These are phyloP conservation scores for Solanum aculeatissimum DNA, from an alignment of 305 asterid species.

Conservation along the genomic window DNA sequence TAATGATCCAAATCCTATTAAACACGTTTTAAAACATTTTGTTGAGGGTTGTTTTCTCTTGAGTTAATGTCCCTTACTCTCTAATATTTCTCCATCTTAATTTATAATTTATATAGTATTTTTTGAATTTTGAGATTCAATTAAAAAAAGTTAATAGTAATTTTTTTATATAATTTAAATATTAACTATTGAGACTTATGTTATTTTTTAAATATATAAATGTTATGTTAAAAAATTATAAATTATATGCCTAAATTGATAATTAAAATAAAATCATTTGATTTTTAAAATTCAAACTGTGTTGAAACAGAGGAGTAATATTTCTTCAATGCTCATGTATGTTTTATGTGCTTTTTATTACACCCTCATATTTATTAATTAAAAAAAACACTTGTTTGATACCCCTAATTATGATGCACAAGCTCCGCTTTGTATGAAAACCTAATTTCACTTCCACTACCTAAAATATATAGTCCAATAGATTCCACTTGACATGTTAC, in stretches of 20 bases:
- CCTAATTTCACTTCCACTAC: not conserved
- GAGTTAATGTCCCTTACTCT: no score
- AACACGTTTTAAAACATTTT: no score
- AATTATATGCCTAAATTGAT: not conserved
- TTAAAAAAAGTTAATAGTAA: no score
- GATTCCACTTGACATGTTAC: not conserved
- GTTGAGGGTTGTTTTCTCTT: no score
- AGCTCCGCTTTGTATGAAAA: not conserved
- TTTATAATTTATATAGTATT: not conserved
- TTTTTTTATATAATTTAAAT: not conserved
- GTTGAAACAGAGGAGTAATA: not conserved
- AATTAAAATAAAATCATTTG: not conserved
- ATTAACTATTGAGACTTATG: not conserved
- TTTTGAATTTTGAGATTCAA: accelerated
- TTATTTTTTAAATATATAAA: not conserved
- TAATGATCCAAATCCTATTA: no score
- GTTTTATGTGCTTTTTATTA: not conserved
- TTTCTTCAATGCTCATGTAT: not conserved
- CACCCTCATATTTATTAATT: not conserved
- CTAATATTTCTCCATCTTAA: no score
- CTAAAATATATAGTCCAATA: no score
- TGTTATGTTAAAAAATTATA: not conserved
- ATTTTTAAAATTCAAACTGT: not conserved
- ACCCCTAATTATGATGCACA: not conserved
- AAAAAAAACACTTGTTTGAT: not conserved